A percentile compares a stretch with the other conserved stretches of the same genome.
Conservation (phyloP, 2,329 filamentous ascomycete species). For the Trichoderma breve region DNA sequence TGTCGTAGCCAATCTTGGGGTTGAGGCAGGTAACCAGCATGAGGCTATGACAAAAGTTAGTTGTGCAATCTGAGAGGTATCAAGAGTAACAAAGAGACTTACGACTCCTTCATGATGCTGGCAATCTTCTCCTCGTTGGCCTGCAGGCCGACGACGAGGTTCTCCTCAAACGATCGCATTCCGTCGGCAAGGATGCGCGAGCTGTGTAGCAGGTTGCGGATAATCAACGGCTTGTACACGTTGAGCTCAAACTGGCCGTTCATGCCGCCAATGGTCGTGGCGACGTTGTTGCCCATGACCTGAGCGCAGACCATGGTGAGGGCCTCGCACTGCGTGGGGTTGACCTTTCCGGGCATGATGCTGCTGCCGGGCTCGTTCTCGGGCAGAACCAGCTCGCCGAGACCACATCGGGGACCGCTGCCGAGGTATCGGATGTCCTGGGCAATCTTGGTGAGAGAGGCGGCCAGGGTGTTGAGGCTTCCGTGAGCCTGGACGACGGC, state of each 20-base stretch:
- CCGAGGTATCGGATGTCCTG: conserved; percentile 98
- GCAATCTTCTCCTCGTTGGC: conserved; percentile 93
- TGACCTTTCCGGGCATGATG: conserved; percentile 99
- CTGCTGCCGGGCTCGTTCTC: conserved; percentile 98
- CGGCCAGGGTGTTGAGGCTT: conserved; percentile 86
- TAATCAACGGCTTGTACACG: conserved; percentile 97
- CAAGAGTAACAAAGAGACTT: conserved; percentile 38
- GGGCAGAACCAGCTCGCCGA: conserved; percentile 87
- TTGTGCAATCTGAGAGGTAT: background rate
- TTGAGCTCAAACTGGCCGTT: conserved; percentile 99
- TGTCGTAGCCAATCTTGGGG: conserved; percentile 95
- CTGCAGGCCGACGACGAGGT: conserved; percentile 81
- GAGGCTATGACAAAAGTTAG: conserved; percentile 54
- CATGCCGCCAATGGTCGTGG: conserved; percentile 89
- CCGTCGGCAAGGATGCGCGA: conserved; percentile 82
- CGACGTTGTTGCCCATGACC: conserved; percentile 96
- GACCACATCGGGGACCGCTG: conserved; percentile 90
- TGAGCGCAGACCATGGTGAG: conserved; percentile 97
- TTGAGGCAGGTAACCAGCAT: conserved; percentile 99
- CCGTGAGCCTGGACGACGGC: conserved; percentile 93
- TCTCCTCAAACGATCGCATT: conserved; percentile 94
- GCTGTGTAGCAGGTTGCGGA: conserved; percentile 93
- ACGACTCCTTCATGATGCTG: conserved; percentile 91
- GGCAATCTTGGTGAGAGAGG: conserved; percentile 94
- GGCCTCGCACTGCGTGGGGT: conserved; percentile 96